Evolutionary conservation across 805 yeast species (phyloP), one percentile per base, ranked within the genome.

Genomic region (Wickerhamiella musiphila): DNA sequence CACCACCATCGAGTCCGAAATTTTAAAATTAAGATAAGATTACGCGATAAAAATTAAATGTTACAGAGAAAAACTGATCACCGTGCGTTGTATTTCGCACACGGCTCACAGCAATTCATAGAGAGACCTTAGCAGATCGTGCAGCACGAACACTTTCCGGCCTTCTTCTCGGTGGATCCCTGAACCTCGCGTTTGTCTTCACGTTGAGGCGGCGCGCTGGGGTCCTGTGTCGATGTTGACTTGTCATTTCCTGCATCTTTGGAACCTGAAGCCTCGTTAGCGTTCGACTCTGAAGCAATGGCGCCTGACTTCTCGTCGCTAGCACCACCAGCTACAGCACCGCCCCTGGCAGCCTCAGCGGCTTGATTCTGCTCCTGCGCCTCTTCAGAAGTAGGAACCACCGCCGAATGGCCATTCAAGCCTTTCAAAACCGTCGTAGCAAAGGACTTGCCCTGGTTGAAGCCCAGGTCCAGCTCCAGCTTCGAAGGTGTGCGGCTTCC

Each of bases 401-500:
- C 38, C 20, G 34, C 29, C 15, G 42, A 35, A 10, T 24, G 13
- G 11, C 15, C 18, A 6, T 6, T 5, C 18, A 24, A 18, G 13
- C 23, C 28, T 23, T 28, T 22, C 24, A 31, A 26, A n/a, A 54
- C 64, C 30, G 61, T 58, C 40, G 58, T 59, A 41, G 57, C 65
- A 54, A 79, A 78, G 33, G 66, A 53, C 47, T 61, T 56, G 56
- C 92, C 93, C 61, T 79, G 93, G 41, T 58, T 60, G 33, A 52
- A 53, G 34, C 78, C 84, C 39, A 74, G 49, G 43, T 64, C 61
- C 54, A 68, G 60, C 60, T 79, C 93, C 41, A 70, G 56, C 32
- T 58, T 67, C 35, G 70, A 50, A 28, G 83, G 77, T 42, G 52
- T 55, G 62, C 86, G 73, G 26, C 81, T 66, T 45, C 92, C 93